Base-by-base conservation (phyloP, 2,329 filamentous ascomycete species). In the Aspergillus pseudoviridinutans region DNA sequence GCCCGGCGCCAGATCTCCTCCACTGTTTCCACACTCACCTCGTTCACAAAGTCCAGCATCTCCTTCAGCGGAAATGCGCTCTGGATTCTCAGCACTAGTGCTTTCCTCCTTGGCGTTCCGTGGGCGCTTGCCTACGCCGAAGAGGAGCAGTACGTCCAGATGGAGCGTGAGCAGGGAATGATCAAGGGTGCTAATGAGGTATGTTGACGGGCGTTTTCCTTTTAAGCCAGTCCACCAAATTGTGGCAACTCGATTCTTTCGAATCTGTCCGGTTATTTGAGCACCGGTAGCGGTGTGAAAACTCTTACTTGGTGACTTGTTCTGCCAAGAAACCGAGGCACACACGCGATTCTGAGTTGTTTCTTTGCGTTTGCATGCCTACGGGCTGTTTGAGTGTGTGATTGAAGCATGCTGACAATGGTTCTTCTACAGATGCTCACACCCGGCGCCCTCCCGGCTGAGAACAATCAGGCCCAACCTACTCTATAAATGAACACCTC, bases 141-240 rank as follows among this genome's bases (percentile, higher is more conserved):
- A 82, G 94, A 99, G 82, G 92, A 97, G 83, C 91, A 96, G 81
- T 87, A 96, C 74, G 83, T 93, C 64, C 93, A 96, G 81, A 95
- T 97, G 91, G 94, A 99, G 86, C 87, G 92, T 77, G 93, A 97
- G 81, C 92, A 92, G 85, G 87, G 89, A 76, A 94, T 96, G 91
- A 89, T 94, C 76, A 91, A 96, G 84, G 86, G 89, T 71, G 91
- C 91, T 62, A 88, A 89, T 72, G 91, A 96, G 81, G 85, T 88
- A 69, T 68, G 80, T 77, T 59, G 50, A 35, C 17, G 28, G 20
- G 41, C 10, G 3, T 52, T 49, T 41, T 51, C 50, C 14, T 50
- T 12, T 29, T 22, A 17, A 22, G 1, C 14, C 29, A 22, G 49
- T 42, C 14, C 49, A 27, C 2, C 17, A n/a, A 17, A 49, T 17